Evolutionary conservation across 345 rosid genomes (phyloP).

Genomic region (Euphorbia pulcherrima): DNA sequence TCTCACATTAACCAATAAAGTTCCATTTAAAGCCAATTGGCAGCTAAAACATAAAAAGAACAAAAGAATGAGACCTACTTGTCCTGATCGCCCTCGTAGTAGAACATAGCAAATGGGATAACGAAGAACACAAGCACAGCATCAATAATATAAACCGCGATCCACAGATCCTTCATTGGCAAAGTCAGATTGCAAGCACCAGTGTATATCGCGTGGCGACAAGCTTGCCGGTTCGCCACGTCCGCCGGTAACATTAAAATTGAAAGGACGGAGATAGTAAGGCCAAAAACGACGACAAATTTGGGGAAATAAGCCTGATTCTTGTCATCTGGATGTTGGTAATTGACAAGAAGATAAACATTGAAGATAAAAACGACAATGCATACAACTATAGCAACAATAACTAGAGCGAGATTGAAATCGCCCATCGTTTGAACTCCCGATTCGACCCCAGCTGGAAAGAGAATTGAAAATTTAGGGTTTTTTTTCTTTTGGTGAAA

Average conservation of each 20-base stretch:
- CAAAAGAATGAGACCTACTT: slow-evolving; percentile 52
- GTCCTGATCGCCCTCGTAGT: slow-evolving; percentile 98
- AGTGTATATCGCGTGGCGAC: slow-evolving; percentile 81
- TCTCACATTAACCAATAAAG: neutral
- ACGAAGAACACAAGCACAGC: slow-evolving; percentile 90
- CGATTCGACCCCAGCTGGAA: slow-evolving; percentile 31
- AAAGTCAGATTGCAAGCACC: slow-evolving; percentile 90
- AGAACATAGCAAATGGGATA: slow-evolving; percentile 96
- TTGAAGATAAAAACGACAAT: slow-evolving; percentile 80
- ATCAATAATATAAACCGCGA: slow-evolving; percentile 72
- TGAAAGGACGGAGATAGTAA: slow-evolving; percentile 78
- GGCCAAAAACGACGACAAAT: slow-evolving; percentile 89
- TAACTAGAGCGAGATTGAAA: slow-evolving; percentile 97
- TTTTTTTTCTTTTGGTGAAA: neutral
- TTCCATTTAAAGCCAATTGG: neutral
- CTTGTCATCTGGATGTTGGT: slow-evolving; percentile 97
- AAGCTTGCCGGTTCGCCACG: slow-evolving; percentile 98
- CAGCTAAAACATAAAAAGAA: neutral
- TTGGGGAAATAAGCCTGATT: slow-evolving; percentile 99
- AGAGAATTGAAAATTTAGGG: slow-evolving; percentile 26
- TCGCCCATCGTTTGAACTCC: slow-evolving; percentile 68
- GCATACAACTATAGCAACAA: slow-evolving; percentile 89
- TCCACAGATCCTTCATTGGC: slow-evolving; percentile 99
- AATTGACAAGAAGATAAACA: slow-evolving; percentile 91
- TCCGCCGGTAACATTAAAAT: slow-evolving; percentile 98